These are phyloP conservation scores for Umbelopsis sp. DNA, from an alignment of 192 early-diverging fungal species.

Conservation along the genomic window DNA sequence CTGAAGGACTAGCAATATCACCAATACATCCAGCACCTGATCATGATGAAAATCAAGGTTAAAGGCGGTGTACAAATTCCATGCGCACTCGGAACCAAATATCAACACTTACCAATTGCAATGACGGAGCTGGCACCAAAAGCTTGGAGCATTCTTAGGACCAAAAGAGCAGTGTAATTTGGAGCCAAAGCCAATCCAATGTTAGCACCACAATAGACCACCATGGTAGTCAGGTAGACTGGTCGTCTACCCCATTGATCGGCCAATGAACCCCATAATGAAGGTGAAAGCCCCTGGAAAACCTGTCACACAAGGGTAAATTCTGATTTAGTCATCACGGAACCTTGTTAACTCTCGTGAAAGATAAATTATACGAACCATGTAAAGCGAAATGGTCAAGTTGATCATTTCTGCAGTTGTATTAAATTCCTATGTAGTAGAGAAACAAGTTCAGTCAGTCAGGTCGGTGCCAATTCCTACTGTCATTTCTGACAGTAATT, in stretches of 20 bases:
- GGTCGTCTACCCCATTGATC: slow-evolving; percentile 38
- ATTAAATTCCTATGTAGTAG: slow-evolving; percentile 8
- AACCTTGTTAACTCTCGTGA: neutral
- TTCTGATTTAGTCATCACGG: neutral
- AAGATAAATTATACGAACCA: neutral
- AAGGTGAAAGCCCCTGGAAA: slow-evolving; percentile 34
- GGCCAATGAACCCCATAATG: slow-evolving; percentile 38
- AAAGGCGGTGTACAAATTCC: neutral
- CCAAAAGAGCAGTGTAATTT: slow-evolving; percentile 26
- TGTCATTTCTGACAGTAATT: no score
- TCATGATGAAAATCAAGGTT: neutral
- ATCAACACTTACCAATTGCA: slow-evolving; percentile 25
- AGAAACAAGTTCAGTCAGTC: no score
- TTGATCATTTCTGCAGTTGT: slow-evolving; percentile 10
- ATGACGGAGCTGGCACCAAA: slow-evolving; percentile 38
- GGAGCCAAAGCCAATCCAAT: slow-evolving; percentile 27
- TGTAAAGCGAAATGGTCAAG: slow-evolving; percentile 21
- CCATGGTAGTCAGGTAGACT: slow-evolving; percentile 30
- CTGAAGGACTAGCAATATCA: slow-evolving; percentile 12
- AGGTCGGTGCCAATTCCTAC: no score
- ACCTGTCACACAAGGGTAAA: slow-evolving; percentile 5
- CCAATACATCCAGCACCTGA: slow-evolving; percentile 12
- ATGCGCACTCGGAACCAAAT: neutral
- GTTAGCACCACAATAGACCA: slow-evolving; percentile 33
- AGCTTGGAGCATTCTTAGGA: slow-evolving; percentile 37